A percentile compares a stretch with the other conserved stretches of the same genome.
Evolutionary conservation across 495 filamentous ascomycete species (phyloP).

Genomic region (Penicillium crystallinum): DNA sequence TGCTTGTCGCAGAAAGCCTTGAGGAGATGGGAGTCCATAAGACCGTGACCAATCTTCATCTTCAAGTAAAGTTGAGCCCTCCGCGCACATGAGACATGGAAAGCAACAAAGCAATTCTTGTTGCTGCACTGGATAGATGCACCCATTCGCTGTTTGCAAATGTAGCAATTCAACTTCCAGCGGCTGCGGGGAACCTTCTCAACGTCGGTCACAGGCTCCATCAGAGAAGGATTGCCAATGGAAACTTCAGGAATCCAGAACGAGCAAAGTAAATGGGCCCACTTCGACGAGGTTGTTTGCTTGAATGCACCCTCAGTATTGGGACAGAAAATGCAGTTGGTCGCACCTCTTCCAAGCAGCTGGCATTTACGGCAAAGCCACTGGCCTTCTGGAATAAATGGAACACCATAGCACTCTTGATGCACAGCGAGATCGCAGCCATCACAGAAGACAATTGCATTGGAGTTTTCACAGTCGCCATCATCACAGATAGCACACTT

Average conservation of each 20-base stretch:
- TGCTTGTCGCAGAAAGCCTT: constrained; percentile 98
- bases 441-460: constrained; percentile 98
- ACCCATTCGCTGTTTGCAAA: constrained; percentile 95
- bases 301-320: constrained; percentile 98
- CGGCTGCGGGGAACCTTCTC: constrained; percentile 91
- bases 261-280: constrained; percentile 93
- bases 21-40: constrained; percentile 79
- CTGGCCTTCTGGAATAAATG: constrained; percentile 97
- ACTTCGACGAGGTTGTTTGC: constrained; percentile 89
- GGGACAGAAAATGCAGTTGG: constrained; percentile 96
- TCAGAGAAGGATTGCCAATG: constrained; percentile 92
- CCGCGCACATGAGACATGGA: constrained; percentile 94
- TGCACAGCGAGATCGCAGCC: constrained; percentile 97
- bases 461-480: constrained; percentile 98
- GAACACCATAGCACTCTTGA: constrained; percentile 98
- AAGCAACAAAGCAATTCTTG: constrained; percentile 95
- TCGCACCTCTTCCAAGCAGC: constrained; percentile 83
- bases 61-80: constrained; percentile 84
- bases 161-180: constrained; percentile 94
- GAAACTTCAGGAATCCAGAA: constrained; percentile 98
- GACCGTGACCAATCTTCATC: constrained; percentile 92
- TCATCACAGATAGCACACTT: constrained; percentile 98
- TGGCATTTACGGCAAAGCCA: constrained; percentile 98
- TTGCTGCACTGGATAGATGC: constrained; percentile 98
- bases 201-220: constrained; percentile 97